Conservation (phyloP, 164 flowering plant genomes). For the Chloranthus sessilifolius region DNA sequence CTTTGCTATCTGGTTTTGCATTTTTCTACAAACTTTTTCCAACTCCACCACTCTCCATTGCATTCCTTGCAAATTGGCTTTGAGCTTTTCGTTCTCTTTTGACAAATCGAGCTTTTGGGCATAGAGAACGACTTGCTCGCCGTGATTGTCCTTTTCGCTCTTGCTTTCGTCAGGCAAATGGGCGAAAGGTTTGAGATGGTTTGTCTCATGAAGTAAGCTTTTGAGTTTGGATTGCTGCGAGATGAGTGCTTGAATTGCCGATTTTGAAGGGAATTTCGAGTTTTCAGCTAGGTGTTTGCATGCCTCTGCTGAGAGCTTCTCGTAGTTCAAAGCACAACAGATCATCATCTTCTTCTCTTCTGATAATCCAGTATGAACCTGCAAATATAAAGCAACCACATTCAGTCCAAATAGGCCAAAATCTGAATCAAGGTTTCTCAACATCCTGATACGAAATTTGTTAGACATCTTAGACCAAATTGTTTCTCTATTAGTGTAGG, state of each 20-base stretch:
- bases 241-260: constrained; percentile 53
- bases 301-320: constrained; percentile 63
- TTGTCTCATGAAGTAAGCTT: constrained; percentile 34
- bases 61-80: constrained; percentile 71
- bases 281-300: constrained; percentile 74
- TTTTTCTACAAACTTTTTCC: constrained; percentile 71
- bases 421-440: background rate
- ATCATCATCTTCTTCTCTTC: constrained; percentile 50
- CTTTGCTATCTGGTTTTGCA: constrained; percentile 60
- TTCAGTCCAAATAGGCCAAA: constrained; percentile 6
- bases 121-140: constrained; percentile 46
- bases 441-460: background rate
- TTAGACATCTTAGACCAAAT: no score
- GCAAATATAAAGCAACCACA: background rate
- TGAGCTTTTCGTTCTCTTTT: constrained; percentile 48
- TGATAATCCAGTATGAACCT: constrained; percentile 59
- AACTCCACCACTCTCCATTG: constrained; percentile 83
- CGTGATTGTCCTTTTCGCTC: constrained; percentile 9
- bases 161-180: constrained; percentile 19
- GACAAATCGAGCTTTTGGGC: constrained; percentile 39
- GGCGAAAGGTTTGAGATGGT: constrained; percentile 7
- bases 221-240: constrained; percentile 40
- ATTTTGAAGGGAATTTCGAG: constrained; percentile 57
- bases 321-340: constrained; percentile 61
- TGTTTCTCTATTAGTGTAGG: no score